Evolutionary conservation across 192 early-diverging fungal genomes (phyloP), one percentile per base, ranked within the genome.

Genomic region (Spizellomyces sp.): DNA sequence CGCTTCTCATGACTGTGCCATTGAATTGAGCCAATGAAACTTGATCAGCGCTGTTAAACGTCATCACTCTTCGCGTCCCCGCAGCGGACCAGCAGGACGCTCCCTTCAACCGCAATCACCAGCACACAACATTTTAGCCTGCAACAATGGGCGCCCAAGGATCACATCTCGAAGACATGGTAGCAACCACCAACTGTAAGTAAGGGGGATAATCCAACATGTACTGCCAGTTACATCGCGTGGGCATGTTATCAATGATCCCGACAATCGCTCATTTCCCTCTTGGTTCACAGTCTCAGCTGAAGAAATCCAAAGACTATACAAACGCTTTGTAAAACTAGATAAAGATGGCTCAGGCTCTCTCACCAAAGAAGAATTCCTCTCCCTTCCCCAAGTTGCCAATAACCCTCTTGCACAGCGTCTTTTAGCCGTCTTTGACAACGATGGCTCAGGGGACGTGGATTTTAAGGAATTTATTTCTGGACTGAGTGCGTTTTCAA

Each of bases 381-480:
- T 98, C 59, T 83, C 94, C 0, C 89, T 99, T 66, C 96, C 98
- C 46, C 96, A 96, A 80, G 93, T 99, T 57, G 94, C 98, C 41
- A 94, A 87, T 83, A 99, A 99, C 82, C 98, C 98, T 48, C 86
- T 99, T 21, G 96, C 95, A 8, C 90, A 93, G 41, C 89, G 98
- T 43, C 84, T 99, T 69, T 92, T 99, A 79, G 93, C 93, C 74
- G 96, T 98, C 68, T 96, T 99, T 74, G 98, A 99, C 79, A 90
- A 89, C 47, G 98, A 99, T 80, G 98, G 96, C 60, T 93, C 93
- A 52, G 98, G 98, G 58, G 96, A 99, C 79, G 93, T 99, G 0
- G 96, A 99, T 79, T 99, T 99, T 81, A 94, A 94, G 70, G 96
- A 99, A 84, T 99, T 99, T 76, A 95, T 99, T 66, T 87, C 85